phyloP scores from a whole-genome alignment of 2,329 filamentous ascomycete species.

The Fusarium longipes region DNA sequence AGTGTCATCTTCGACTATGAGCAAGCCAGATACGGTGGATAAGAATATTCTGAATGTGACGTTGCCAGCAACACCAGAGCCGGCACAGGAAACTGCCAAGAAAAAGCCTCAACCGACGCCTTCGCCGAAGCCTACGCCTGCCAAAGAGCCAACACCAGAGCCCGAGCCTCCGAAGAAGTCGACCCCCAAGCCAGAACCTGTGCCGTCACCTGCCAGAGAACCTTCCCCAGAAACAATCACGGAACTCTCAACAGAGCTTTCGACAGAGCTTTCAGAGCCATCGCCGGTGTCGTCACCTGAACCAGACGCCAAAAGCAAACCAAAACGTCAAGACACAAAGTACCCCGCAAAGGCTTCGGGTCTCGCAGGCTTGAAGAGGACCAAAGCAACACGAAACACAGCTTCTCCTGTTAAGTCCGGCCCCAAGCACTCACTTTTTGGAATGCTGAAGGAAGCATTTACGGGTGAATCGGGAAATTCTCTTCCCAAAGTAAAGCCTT shows the following conservation, averaged over 20 bases:
- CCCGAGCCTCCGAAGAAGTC: slow-evolving; percentile 24
- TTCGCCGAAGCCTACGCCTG: slow-evolving; percentile 18
- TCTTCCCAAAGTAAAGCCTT: slow-evolving; percentile 58
- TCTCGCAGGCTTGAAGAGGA: slow-evolving; percentile 62
- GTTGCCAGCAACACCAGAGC: slow-evolving; percentile 8
- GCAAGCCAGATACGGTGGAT: slow-evolving; percentile 32
- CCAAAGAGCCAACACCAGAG: slow-evolving; percentile 24
- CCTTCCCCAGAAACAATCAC: slow-evolving; percentile 13
- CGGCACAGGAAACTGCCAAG: slow-evolving; percentile 12
- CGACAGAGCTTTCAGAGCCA: slow-evolving; percentile 2
- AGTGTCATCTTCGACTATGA: slow-evolving; percentile 37
- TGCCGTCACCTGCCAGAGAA: slow-evolving; percentile 11
- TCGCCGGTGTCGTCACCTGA: slow-evolving; percentile 21
- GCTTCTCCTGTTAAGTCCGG: slow-evolving; percentile 61
- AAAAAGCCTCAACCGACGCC: slow-evolving; percentile 13
- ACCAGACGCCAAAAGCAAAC: slow-evolving; percentile 29
- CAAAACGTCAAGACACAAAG: slow-evolving; percentile 39
- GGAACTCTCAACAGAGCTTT: slow-evolving; percentile 15
- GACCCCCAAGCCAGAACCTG: slow-evolving; percentile 14
- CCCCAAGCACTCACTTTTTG: slow-evolving; percentile 65
- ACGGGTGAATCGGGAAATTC: slow-evolving; percentile 68
- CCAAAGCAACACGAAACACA: slow-evolving; percentile 63
- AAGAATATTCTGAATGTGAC: slow-evolving; percentile 20
- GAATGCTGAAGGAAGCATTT: slow-evolving; percentile 71
- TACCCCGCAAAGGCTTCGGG: slow-evolving; percentile 33